Base-by-base conservation (phyloP, 2,329 filamentous ascomycete species). In the Fusarium nurragi region DNA sequence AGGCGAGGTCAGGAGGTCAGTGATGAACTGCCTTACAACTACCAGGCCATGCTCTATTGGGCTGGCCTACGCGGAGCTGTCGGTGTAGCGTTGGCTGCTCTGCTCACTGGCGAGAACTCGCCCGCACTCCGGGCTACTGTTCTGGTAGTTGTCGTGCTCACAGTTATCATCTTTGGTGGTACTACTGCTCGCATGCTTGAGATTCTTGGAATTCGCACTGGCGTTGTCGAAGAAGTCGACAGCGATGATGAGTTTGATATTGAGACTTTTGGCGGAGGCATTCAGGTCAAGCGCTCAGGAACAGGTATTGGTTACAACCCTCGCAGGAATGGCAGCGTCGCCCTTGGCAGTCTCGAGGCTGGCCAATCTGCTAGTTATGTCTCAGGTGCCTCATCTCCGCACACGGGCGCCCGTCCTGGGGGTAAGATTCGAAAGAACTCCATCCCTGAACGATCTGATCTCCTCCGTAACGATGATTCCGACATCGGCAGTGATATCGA, bases 1-100 rank as follows among this genome's bases (percentile, higher is more conserved):
- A 88, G 92, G 45, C 86, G 89, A 51, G 93, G 93, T 22, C 61
- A 77, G 54, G 91, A 97, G 55, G 87, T 90, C 6, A 87, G 88
- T 16, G 94, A 98, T 67, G 95, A 98, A 77, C 81, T 99, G 32
- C 95, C 95, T 0, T 96, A 93, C 74, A 93, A 92, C 70, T 97
- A 98, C 78, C 95, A 98, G 78, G 93, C 91, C n/a, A 98, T 99
- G 95, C 87, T 99, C n/a, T 99, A 97, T 80, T 99, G 95, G 95
- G 95, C 95, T 16, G 95, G 95, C 23, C 84, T 99, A 26, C 92
- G 95, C 64, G 95, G 95, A 71, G 95, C 95, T 43, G 95, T 99
- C 70, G 95, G 95, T 55, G 95, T 99, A 32, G 95, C 95, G 3
- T 83, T 99, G 43, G 95, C 95, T 28, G 94, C 94, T 21, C 90